phyloP scores from a whole-genome alignment of 306 rosid species.

The Cucurbita pepo region DNA sequence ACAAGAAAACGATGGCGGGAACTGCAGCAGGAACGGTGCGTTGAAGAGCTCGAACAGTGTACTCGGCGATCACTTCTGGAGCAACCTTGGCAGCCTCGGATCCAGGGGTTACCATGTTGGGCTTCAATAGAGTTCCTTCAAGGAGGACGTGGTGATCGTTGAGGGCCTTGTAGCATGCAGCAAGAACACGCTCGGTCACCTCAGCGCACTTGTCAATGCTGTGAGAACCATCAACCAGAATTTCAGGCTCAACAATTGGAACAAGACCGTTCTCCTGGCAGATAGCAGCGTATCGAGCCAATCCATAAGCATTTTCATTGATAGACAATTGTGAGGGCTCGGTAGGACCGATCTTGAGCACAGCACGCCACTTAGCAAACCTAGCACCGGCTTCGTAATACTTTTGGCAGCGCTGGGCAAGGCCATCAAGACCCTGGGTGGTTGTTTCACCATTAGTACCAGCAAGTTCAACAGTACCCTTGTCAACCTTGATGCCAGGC shows the following conservation, averaged over 20 bases:
- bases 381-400: slow-evolving; percentile 75
- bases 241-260: slow-evolving; percentile 87
- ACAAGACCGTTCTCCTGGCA: slow-evolving; percentile 80
- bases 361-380: slow-evolving; percentile 81
- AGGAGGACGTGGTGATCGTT: slow-evolving; percentile 63
- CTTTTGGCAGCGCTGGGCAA: slow-evolving; percentile 51
- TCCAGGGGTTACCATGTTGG: slow-evolving; percentile 89
- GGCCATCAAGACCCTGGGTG: slow-evolving; percentile 75
- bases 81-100: slow-evolving; percentile 40
- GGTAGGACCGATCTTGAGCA: slow-evolving; percentile 52
- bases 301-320: slow-evolving; percentile 55
- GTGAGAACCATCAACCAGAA: slow-evolving; percentile 62
- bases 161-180: slow-evolving; percentile 67
- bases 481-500: slow-evolving; percentile 80
- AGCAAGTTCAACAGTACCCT: slow-evolving; percentile 62
- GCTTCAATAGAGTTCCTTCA: slow-evolving; percentile 77
- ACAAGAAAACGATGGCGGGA: slow-evolving; percentile 64
- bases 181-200: slow-evolving; percentile 67
- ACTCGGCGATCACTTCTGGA: slow-evolving; percentile 52
- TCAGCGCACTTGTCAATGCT: slow-evolving; percentile 55
- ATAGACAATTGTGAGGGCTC: slow-evolving; percentile 58
- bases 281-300: slow-evolving; percentile 61
- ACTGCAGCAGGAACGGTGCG: slow-evolving; percentile 64
- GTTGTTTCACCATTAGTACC: slow-evolving; percentile 80
- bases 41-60: slow-evolving; percentile 50